A percentile compares a stretch with the other conserved stretches of the same genome.
Conservation (phyloP, 176 grass and related monocot species). For the Oryza glumipatula region DNA sequence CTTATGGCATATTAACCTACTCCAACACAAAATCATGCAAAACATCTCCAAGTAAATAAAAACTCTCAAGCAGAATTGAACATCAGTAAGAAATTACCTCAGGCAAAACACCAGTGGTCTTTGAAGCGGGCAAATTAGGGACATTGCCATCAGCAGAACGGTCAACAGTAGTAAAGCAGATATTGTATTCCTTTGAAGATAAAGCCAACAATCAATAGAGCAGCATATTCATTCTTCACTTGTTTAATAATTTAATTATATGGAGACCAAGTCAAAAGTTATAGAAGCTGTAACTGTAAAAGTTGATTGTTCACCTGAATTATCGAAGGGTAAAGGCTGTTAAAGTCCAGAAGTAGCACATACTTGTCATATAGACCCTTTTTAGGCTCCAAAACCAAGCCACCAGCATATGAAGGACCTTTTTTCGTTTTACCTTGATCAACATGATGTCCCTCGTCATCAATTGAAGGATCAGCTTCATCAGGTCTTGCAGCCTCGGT, state of each 20-base stretch:
- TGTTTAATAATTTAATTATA: constrained; percentile 20
- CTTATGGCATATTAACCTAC: not conserved
- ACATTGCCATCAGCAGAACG: constrained; percentile 63
- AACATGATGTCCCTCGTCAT: constrained; percentile 59
- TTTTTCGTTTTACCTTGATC: constrained; percentile 83
- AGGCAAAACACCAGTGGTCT: constrained; percentile 88
- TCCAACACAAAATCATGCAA: not conserved
- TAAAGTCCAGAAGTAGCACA: constrained; percentile 93
- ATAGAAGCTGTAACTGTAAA: constrained; percentile 10
- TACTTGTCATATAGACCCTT: constrained; percentile 98
- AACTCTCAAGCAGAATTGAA: constrained; percentile 12
- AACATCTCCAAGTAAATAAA: constrained; percentile 20
- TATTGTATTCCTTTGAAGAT: constrained; percentile 86
- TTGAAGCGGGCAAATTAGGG: constrained; percentile 87
- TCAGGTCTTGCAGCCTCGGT: constrained; percentile 54
- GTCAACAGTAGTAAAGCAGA: constrained; percentile 97
- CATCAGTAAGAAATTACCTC: constrained; percentile 63
- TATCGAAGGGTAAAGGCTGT: constrained; percentile 99
- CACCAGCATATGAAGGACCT: constrained; percentile 90
- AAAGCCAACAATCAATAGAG: constrained; percentile 30
- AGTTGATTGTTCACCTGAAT: constrained; percentile 69
- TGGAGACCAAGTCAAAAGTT: constrained; percentile 22
- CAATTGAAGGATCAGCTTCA: constrained; percentile 52
- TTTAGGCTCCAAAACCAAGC: constrained; percentile 98
- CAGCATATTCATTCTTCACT: not conserved